phyloP scores from a whole-genome alignment of 2,329 filamentous ascomycete genomes.

The Ceratocystis albifundus region DNA sequence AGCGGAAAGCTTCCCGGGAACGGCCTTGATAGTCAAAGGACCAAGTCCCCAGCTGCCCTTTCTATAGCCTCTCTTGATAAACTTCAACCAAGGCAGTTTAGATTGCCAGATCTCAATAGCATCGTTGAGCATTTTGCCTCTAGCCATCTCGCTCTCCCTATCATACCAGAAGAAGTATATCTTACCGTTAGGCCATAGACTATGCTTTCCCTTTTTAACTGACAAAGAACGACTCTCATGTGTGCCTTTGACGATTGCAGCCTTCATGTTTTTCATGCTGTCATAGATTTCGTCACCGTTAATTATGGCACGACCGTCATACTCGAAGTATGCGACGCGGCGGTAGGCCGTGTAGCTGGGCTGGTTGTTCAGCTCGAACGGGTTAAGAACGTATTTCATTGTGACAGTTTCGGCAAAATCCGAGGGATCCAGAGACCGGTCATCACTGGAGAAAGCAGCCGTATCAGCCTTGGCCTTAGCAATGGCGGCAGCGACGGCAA shows the following conservation, averaged over 20 bases:
- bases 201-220: not conserved
- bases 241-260: not conserved
- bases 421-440: constrained; percentile 8
- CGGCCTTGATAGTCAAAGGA: constrained; percentile 8
- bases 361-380: not conserved
- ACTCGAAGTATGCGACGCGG: constrained; percentile 18
- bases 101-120: constrained; percentile 19
- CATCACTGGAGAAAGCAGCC: not conserved
- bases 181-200: constrained; percentile 7
- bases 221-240: constrained; percentile 6
- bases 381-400: constrained; percentile 13
- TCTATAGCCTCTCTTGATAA: constrained; percentile 7
- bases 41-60: constrained; percentile 3
- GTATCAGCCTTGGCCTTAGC: not conserved
- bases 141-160: not conserved
- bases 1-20: constrained; percentile 13
- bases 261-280: constrained; percentile 11
- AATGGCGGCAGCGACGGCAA: not conserved
- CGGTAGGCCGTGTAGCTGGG: not conserved
- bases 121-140: not conserved
- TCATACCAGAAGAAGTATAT: constrained; percentile 13
- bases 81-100: constrained; percentile 20
- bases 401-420: constrained; percentile 8
- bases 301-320: constrained; percentile 18
- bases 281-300: constrained; percentile 22